phyloP scores from a whole-genome alignment of 495 filamentous ascomycete species.

The Penicillium coffeae region DNA sequence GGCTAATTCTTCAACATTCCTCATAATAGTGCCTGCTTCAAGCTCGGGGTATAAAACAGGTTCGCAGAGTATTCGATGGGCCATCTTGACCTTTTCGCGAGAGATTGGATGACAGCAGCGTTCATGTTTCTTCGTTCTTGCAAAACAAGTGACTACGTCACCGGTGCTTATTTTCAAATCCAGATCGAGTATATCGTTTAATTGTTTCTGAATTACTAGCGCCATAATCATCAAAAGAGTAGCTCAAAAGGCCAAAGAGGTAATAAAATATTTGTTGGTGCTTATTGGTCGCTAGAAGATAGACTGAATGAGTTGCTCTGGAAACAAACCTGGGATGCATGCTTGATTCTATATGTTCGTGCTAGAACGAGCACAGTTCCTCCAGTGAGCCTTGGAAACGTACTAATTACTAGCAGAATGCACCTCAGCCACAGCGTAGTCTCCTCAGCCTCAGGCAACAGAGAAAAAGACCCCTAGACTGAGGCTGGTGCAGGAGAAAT shows the following conservation, averaged over 20 bases:
- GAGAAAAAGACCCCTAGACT: not conserved
- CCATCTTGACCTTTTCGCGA: not conserved
- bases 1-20: not conserved
- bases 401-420: not conserved
- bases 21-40: not conserved
- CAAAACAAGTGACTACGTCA: not conserved
- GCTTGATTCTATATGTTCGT: no score
- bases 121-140: not conserved
- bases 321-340: not conserved
- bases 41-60: not conserved
- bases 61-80: not conserved
- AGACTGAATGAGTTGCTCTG: not conserved
- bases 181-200: not conserved
- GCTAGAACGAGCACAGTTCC: no score
- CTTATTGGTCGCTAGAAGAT: not conserved
- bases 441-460: constrained; percentile 3
- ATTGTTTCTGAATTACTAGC: not conserved
- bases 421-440: not conserved
- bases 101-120: not conserved
- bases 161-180: not conserved
- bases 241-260: no score
- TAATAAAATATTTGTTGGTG: not conserved
- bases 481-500: not conserved
- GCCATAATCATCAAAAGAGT: no score
- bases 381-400: not conserved